A percentile compares a stretch with the other conserved stretches of the same genome.
Conservation (phyloP, 345 rosid genomes). For the Theobroma cacao region DNA sequence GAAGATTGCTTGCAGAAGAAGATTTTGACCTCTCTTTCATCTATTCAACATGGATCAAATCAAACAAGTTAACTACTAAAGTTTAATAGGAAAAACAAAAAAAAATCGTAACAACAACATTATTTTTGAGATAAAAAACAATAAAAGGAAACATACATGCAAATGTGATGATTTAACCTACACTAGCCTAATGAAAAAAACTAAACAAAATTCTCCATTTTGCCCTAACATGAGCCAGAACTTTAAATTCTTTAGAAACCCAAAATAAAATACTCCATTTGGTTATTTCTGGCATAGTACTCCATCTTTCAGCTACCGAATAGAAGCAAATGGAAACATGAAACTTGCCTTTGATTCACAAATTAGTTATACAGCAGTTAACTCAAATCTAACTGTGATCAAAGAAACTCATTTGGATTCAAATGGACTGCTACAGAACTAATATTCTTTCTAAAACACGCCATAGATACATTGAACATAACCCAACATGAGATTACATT, state of each 20-base stretch:
- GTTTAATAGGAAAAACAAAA: not conserved
- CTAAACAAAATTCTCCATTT: not conserved
- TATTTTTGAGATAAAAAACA: not conserved
- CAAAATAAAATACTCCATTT: not conserved
- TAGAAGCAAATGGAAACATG: not conserved
- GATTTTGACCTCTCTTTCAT: constrained; percentile 67
- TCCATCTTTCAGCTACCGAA: constrained; percentile 2
- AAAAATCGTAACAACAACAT: not conserved
- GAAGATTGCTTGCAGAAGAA: constrained; percentile 53
- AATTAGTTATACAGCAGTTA: not conserved
- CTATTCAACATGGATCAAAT: constrained; percentile 32
- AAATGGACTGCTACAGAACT: not conserved
- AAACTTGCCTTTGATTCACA: not conserved
- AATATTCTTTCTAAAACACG: constrained; percentile 4
- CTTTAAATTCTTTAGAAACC: not conserved
- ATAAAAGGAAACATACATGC: not conserved
- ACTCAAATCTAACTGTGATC: constrained; percentile 3
- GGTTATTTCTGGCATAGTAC: not conserved
- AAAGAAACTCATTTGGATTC: not conserved
- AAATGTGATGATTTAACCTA: not conserved
- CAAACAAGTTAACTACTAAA: not conserved
- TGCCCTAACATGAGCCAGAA: not conserved
- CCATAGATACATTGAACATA: not conserved
- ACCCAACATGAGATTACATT: constrained; percentile 5
- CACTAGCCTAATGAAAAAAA: not conserved